Base-by-base conservation (phyloP, 139 green algal species). In the Chlamydomonas applanata region DNA sequence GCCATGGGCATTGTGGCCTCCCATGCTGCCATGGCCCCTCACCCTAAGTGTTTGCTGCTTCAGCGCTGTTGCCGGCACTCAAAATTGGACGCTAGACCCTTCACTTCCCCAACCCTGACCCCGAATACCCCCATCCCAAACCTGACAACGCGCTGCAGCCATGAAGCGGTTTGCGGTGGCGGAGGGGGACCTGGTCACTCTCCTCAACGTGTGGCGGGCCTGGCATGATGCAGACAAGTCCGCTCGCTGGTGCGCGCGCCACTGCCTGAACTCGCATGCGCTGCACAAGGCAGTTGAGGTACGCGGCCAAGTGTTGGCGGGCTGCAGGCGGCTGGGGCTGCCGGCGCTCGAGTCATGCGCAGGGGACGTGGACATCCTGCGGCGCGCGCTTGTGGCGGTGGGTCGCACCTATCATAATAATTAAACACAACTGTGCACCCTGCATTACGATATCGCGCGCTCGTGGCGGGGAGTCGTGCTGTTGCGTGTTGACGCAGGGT, bases 141-240 rank as follows among this genome's bases (percentile, higher is more conserved):
- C n/a, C n/a, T n/a, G n/a, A n/a, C n/a, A n/a, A n/a, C n/a, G n/a
- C n/a, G n/a, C n/a, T 14, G 13, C 54, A 27, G n/a, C 54, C 4
- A 27, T 62, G 54, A 67, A 46, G 27, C 77, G 75, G 71, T 97
- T 97, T 83, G 89, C 89, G 16, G 88, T 89, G 52, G 89, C 79
- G 2, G 89, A 86, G 74, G 92, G 92, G 2, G 91, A 95, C 78
- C 75, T 91, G 33, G 75, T 92, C 0, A 91, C 88, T 9, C 83
- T 82, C 57, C 83, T 95, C 68, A 95, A 96, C 57, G 83, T 95
- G 19, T 92, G 93, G 85, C 70, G 84, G n/a, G 94, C 84, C 2
- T 98, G 92, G 91, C 67, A 90, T 29, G 83, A 89, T 22, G 75
- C 76, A 45, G 78, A 79, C 13, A 69, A 44, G 17, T 67, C 66